A percentile compares a stretch with the other conserved stretches of the same genome.
phyloP scores from a whole-genome alignment of 2,329 filamentous ascomycete genomes.

The Fusarium sp. region DNA sequence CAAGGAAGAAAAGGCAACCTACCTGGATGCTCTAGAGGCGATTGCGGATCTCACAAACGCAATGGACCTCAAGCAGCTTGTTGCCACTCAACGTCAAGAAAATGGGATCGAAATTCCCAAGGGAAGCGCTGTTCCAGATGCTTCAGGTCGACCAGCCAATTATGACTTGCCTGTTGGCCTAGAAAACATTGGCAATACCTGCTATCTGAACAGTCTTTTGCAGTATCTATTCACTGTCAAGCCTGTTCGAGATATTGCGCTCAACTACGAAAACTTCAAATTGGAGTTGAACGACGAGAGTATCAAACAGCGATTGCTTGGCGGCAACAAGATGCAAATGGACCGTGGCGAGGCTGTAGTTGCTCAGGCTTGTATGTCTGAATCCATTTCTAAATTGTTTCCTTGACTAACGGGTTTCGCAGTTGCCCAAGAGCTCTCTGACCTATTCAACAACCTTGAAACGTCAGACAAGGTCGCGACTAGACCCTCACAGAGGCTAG shows the following conservation, averaged over 20 bases:
- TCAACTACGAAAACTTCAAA: constrained; percentile 75
- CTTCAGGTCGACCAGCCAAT: constrained; percentile 39
- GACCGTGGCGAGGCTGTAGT: constrained; percentile 65
- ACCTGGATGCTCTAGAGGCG: constrained; percentile 48
- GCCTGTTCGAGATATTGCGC: constrained; percentile 79
- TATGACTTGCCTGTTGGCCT: constrained; percentile 80
- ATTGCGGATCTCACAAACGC: constrained; percentile 47
- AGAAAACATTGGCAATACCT: constrained; percentile 95
- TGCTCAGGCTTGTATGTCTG: constrained; percentile 75
- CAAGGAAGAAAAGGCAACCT: constrained; percentile 45
- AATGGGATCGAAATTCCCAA: constrained; percentile 37
- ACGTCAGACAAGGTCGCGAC: constrained; percentile 67
- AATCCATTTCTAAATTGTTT: too few relatives aligned
- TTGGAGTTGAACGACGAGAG: constrained; percentile 71
- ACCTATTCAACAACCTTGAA: constrained; percentile 75
- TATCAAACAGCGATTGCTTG: constrained; percentile 73
- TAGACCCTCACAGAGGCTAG: constrained; percentile 76
- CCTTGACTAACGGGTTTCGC: constrained; percentile 40
- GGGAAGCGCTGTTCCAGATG: background rate
- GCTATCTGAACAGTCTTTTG: constrained; percentile 94
- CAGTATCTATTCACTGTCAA: constrained; percentile 94
- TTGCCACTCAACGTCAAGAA: constrained; percentile 40
- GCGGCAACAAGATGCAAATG: constrained; percentile 65
- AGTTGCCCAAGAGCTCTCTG: constrained; percentile 78
- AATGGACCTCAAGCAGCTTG: constrained; percentile 42